phyloP scores from a whole-genome alignment of 176 grass and related monocot genomes.

The Musa troglodytarum region DNA sequence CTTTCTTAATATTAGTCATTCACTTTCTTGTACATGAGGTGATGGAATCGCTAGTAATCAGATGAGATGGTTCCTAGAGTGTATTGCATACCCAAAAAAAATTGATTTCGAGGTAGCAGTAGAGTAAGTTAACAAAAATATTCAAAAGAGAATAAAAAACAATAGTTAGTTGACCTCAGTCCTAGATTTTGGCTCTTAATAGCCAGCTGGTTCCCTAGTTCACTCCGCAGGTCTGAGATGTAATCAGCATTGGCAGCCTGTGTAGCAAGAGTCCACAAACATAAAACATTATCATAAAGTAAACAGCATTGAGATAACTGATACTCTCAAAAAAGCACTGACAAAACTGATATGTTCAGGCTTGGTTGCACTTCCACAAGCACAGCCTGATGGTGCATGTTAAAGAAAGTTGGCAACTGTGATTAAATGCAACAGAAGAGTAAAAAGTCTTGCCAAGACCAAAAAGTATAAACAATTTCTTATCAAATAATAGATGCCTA shows the following conservation, averaged over 20 bases:
- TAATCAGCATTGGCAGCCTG: slow-evolving; percentile 79
- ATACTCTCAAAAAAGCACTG: neutral
- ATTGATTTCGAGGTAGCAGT: neutral
- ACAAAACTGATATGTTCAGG: neutral
- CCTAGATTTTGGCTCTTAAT: slow-evolving; percentile 46
- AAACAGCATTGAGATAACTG: neutral
- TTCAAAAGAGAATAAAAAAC: neutral
- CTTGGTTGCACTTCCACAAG: neutral
- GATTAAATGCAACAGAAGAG: neutral
- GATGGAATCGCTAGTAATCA: too few species aligned
- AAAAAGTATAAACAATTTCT: too few species aligned
- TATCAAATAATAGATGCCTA: too few species aligned
- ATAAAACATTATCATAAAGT: neutral
- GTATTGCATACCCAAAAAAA: too few species aligned
- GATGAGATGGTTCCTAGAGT: too few species aligned
- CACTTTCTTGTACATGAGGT: too few species aligned
- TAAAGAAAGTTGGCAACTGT: neutral
- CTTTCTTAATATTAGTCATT: too few species aligned
- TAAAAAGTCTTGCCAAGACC: neutral
- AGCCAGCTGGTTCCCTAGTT: slow-evolving; percentile 80
- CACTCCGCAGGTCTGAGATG: slow-evolving; percentile 63
- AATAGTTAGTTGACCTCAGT: slow-evolving; percentile 39
- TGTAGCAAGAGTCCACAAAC: neutral
- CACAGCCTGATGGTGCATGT: neutral
- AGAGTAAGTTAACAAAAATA: neutral